Evolutionary conservation across 2,329 filamentous ascomycete genomes (phyloP).

Genomic region (Paraphoma sp.): DNA sequence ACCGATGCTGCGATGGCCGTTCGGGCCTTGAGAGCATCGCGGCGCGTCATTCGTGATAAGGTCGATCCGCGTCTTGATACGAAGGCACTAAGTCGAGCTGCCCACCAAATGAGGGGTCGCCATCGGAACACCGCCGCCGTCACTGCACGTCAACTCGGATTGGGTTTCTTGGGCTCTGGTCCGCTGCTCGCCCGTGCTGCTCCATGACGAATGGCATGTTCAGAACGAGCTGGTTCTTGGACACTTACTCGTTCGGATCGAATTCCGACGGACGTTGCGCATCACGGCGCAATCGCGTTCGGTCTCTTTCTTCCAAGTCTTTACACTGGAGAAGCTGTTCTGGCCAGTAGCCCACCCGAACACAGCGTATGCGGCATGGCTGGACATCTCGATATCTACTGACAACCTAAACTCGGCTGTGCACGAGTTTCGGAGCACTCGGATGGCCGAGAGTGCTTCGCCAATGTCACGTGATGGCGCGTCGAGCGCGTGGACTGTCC

Average conservation of each 20-base stretch:
- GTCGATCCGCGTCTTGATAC: not conserved
- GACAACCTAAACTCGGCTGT: not conserved
- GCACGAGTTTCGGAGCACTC: not conserved
- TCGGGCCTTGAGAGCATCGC: not conserved
- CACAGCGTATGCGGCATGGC: too few relatives aligned
- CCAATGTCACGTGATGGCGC: too few relatives aligned
- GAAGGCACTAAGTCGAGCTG: not conserved
- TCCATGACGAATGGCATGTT: not conserved
- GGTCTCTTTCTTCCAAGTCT: not conserved
- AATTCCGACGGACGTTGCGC: not conserved
- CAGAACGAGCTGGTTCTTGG: not conserved
- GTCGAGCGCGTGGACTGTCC: too few relatives aligned
- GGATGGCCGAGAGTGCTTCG: too few relatives aligned
- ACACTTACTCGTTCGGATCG: not conserved
- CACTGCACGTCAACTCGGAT: not conserved
- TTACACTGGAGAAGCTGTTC: not conserved
- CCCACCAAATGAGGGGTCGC: conserved; percentile 3
- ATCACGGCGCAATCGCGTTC: not conserved
- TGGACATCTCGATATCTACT: too few relatives aligned
- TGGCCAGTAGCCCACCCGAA: not conserved
- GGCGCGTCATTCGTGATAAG: conserved; percentile 2
- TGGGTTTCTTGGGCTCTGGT: too few relatives aligned
- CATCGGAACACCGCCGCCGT: not conserved
- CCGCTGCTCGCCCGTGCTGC: too few relatives aligned
- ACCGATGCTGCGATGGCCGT: conserved; percentile 3